These are phyloP conservation scores for Tetracentron sinense DNA, from an alignment of 164 flowering plant species.

Conservation along the genomic window DNA sequence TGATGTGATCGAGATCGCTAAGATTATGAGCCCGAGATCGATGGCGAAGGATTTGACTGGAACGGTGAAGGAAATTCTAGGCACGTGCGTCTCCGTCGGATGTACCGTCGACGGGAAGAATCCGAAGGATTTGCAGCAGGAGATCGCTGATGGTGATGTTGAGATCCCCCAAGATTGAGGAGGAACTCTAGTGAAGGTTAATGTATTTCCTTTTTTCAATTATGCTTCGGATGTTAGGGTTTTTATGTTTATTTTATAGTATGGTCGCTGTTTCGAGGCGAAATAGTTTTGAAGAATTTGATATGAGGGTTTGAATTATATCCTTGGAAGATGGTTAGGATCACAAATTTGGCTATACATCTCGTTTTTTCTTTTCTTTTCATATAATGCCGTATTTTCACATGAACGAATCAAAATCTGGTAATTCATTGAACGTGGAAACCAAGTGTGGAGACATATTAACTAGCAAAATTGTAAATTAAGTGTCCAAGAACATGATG, in stretches of 20 bases:
- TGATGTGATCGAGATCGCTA: conserved; percentile 24
- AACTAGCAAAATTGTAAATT: no score
- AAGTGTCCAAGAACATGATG: no score
- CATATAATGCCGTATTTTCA: no score
- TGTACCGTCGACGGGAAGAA: conserved; percentile 33
- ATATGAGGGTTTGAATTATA: no score
- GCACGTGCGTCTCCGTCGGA: conserved; percentile 32
- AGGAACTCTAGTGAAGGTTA: neutral
- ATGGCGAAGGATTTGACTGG: conserved; percentile 34
- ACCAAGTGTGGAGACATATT: no score
- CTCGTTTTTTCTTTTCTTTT: no score
- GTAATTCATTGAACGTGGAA: no score
- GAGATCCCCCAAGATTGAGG: conserved; percentile 19
- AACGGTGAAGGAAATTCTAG: conserved; percentile 29
- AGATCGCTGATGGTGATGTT: conserved; percentile 23
- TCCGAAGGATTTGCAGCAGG: conserved; percentile 34
- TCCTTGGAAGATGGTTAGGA: no score
- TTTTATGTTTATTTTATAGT: neutral
- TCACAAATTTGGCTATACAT: no score
- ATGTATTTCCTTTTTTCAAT: neutral
- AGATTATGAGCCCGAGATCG: conserved; percentile 25
- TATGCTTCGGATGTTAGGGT: neutral
- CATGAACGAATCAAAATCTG: no score
- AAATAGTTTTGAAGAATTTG: neutral
- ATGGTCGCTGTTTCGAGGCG: neutral